These are phyloP conservation scores for Saccharomycopsis phalli DNA, from an alignment of 1,139 yeast species.

Conservation along the genomic window DNA sequence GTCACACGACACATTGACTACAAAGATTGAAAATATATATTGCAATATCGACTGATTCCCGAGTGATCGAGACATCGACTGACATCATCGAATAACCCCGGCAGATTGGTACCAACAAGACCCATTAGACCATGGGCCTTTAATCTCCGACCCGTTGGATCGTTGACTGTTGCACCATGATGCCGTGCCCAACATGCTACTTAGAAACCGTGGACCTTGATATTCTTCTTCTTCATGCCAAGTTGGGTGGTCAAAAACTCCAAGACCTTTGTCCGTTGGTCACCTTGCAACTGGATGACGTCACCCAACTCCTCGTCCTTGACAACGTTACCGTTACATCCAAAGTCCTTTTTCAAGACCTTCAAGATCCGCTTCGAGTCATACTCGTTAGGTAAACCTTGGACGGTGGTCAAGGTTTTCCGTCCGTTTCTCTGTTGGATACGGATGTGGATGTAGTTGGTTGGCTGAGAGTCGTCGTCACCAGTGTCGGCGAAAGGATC, in stretches of 20 bases:
- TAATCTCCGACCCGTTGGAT: too few relatives aligned
- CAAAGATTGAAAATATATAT: too few relatives aligned
- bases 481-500: constrained; percentile 99
- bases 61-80: too few relatives aligned
- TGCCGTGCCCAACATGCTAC: too few relatives aligned
- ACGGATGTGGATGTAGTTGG: constrained; percentile 95
- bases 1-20: too few relatives aligned
- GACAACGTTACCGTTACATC: constrained; percentile 97
- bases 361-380: constrained; percentile 90
- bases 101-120: too few relatives aligned
- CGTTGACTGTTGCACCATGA: too few relatives aligned
- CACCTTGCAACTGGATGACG: constrained; percentile 97
- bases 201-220: constrained; percentile 96
- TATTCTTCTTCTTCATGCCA: constrained; percentile 88
- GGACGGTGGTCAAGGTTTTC: constrained; percentile 96
- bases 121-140: too few relatives aligned
- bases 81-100: too few relatives aligned
- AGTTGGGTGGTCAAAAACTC: constrained; percentile 85
- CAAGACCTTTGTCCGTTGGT: constrained; percentile 93
- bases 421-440: constrained; percentile 99
- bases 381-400: constrained; percentile 92
- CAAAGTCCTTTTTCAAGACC: constrained; percentile 94
- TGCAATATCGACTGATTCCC: too few relatives aligned
- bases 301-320: constrained; percentile 95
- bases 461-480: constrained; percentile 96